phyloP scores from a whole-genome alignment of 352 stramenopile genomes.

The Globisporangium nagaii region DNA sequence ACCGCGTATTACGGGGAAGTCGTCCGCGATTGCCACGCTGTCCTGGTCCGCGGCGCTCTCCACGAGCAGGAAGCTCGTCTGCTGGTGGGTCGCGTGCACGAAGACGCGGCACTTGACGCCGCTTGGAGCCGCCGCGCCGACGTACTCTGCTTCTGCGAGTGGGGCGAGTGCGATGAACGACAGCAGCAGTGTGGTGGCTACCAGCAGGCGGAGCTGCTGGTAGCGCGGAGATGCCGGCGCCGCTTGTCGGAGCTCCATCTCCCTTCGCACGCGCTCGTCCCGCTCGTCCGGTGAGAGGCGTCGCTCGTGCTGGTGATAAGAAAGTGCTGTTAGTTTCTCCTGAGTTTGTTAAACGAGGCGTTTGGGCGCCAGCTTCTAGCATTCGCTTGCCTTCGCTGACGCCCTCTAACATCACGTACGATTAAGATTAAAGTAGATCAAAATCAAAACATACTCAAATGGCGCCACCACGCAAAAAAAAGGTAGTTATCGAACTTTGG shows the following conservation, averaged over 20 bases:
- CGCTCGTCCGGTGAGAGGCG: too few species aligned
- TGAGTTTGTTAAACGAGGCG: too few species aligned
- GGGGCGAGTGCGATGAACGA: not conserved
- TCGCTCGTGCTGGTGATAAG: too few species aligned
- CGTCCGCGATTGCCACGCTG: slow-evolving; percentile 38
- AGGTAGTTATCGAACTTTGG: too few species aligned
- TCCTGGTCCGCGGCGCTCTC: slow-evolving; percentile 47
- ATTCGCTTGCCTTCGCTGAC: not conserved
- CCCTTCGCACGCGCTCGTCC: not conserved
- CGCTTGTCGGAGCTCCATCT: not conserved
- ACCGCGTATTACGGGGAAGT: slow-evolving; percentile 24
- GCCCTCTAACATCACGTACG: not conserved
- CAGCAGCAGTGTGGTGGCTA: slow-evolving; percentile 10
- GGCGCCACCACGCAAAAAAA: too few species aligned
- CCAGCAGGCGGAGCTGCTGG: not conserved
- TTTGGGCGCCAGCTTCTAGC: too few species aligned
- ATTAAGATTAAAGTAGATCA: too few species aligned
- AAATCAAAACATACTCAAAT: too few species aligned
- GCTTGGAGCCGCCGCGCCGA: slow-evolving; percentile 10
- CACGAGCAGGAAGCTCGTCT: slow-evolving; percentile 47
- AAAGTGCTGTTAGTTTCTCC: not conserved
- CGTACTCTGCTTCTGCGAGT: slow-evolving; percentile 5
- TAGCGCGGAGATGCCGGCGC: too few species aligned
- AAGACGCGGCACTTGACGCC: slow-evolving; percentile 51
- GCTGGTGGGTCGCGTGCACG: slow-evolving; percentile 23